Base-by-base conservation (phyloP, 1,284 basidiomycete genomes). In the Chalciporus sp. region DNA sequence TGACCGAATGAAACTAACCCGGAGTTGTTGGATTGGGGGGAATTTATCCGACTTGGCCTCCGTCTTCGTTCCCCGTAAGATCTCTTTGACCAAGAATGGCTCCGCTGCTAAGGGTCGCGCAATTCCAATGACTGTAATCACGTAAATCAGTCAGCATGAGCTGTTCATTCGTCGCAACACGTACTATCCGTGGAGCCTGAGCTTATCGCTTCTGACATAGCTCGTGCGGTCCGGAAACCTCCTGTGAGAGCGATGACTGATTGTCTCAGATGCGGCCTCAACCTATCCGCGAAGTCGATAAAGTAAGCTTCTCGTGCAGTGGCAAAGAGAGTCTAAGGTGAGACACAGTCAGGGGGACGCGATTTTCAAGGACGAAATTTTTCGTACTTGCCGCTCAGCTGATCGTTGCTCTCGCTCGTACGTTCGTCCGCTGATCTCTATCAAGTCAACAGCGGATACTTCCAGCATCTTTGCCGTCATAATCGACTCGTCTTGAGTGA, bases 391-490 rank as follows among this genome's bases (percentile, higher is more conserved):
- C 2, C 47, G 57, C 41, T 48, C 51, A 27, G 16, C 35, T 7
- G 8, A 10, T 61, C 50, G 53, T 60, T 70, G 16, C 2, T 58
- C 69, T 43, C 64, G 60, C 53, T 79, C 76, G 56, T 78, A 80
- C 0, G 71, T 75, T 27, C 78, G 75, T 16, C 79, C 78, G 16
- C 65, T 69, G 47, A 80, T 57, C 58, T 82, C 82, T 40, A 84
- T 78, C 59, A 84, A 68, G 62, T 83, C 80, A 4, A 82, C 68
- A 1, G 71, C 69, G 2, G 65, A 67, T 10, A 61, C 66, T 55
- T 82, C 80, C 40, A 83, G 68, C 60, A 74, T 65, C 47, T 68
- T 58, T 44, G 77, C 76, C 9, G 77, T 73, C 45, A 63, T 52
- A 45, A 74, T 66, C n/a, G 75, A 73, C 56, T 83, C 80, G 10